Conservation (phyloP, 495 filamentous ascomycete genomes). For the Aspergillus haitiensis region DNA sequence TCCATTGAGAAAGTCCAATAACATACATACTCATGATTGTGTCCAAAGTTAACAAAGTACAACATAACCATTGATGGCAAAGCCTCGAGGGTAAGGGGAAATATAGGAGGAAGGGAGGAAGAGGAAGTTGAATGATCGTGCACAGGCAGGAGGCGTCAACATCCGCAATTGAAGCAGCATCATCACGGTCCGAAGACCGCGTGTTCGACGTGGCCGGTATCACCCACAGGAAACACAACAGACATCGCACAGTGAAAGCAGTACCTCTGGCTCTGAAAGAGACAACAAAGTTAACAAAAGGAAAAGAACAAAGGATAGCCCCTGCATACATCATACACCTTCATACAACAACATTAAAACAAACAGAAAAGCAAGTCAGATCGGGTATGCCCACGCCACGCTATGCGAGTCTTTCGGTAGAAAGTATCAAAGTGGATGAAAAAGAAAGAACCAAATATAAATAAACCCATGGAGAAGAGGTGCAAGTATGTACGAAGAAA, state of each 20-base stretch:
- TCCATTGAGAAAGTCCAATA: slow-evolving; percentile 12
- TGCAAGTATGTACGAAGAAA: slow-evolving; percentile 49
- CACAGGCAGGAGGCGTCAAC: slow-evolving; percentile 2
- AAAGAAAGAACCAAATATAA: slow-evolving; percentile 22
- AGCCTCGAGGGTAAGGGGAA: slow-evolving; percentile 2
- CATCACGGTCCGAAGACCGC: slow-evolving; percentile 4
- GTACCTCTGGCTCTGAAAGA: slow-evolving; percentile 13
- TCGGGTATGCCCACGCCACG: slow-evolving; percentile 55
- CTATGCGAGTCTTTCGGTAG: slow-evolving; percentile 43
- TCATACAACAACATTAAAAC: slow-evolving; percentile 33
- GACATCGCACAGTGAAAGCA: slow-evolving; percentile 19
- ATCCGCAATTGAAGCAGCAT: slow-evolving; percentile 3
- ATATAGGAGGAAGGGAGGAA: background rate
- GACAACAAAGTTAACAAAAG: slow-evolving; percentile 11
- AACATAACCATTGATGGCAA: slow-evolving; percentile 8
- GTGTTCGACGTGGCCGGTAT: background rate
- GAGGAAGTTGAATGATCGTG: background rate
- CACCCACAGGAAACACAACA: slow-evolving; percentile 7
- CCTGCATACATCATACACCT: slow-evolving; percentile 38
- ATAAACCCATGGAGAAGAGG: slow-evolving; percentile 26
- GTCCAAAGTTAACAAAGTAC: slow-evolving; percentile 18
- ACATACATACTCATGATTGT: slow-evolving; percentile 21
- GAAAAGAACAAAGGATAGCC: slow-evolving; percentile 14
- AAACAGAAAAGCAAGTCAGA: slow-evolving; percentile 20
- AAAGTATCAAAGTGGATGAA: slow-evolving; percentile 27